A percentile compares a stretch with the other conserved stretches of the same genome.
Conservation (phyloP, 2,329 filamentous ascomycete genomes). For the Arachnopeziza araneosa region DNA sequence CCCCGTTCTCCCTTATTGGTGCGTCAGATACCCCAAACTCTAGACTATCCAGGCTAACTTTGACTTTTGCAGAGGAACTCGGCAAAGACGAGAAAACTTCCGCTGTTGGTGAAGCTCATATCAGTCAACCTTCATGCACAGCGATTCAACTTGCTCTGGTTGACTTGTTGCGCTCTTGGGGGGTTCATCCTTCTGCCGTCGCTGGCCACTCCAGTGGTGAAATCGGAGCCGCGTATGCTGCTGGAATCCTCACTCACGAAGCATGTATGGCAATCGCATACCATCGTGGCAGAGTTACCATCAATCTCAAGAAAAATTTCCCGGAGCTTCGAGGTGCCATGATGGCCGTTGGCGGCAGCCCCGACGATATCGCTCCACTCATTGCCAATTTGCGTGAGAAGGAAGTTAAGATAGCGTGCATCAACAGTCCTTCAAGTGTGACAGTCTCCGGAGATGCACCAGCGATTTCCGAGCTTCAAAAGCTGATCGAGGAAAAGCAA, state of each 20-base stretch:
- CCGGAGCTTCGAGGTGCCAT: slow-evolving; percentile 39
- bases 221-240: slow-evolving; percentile 35
- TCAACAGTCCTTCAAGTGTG: slow-evolving; percentile 25
- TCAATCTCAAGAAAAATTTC: slow-evolving; percentile 17
- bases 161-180: slow-evolving; percentile 19
- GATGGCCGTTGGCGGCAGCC: slow-evolving; percentile 44
- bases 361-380: slow-evolving; percentile 7
- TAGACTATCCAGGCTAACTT: background rate
- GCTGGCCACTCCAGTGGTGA: slow-evolving; percentile 30
- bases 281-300: slow-evolving; percentile 16
- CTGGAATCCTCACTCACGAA: slow-evolving; percentile 19
- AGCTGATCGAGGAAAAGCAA: slow-evolving; percentile 10
- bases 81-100: slow-evolving; percentile 1
- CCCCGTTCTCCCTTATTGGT: slow-evolving; percentile 22
- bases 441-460: slow-evolving; percentile 22
- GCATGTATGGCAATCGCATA: slow-evolving; percentile 21
- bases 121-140: slow-evolving; percentile 22
- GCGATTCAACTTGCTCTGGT: slow-evolving; percentile 28
- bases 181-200: slow-evolving; percentile 19
- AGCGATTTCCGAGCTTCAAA: slow-evolving; percentile 15
- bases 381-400: slow-evolving; percentile 28
- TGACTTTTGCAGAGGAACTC: background rate
- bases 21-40: background rate
- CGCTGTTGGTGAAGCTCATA: slow-evolving; percentile 15
- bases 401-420: slow-evolving; percentile 31